A percentile compares a stretch with the other conserved stretches of the same genome.
These are phyloP conservation scores for cucumber (Cucumis sativus) DNA, from an alignment of 306 rosid genomes.

Conservation along the genomic window DNA sequence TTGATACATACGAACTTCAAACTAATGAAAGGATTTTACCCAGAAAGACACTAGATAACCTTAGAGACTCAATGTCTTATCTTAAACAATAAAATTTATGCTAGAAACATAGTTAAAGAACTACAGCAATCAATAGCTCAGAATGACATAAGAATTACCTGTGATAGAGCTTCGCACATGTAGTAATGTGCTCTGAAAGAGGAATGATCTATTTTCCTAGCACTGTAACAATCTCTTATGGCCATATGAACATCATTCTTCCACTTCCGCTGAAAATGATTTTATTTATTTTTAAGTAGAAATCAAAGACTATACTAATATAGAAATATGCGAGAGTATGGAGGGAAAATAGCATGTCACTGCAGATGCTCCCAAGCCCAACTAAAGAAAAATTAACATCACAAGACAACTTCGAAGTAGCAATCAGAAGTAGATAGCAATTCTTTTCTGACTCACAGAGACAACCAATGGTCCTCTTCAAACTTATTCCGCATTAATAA, in stretches of 20 bases:
- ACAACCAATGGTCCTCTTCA: not conserved
- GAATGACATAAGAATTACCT: conserved; percentile 32
- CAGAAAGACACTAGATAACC: not conserved
- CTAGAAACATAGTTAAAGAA: not conserved
- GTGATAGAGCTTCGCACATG: conserved; percentile 88
- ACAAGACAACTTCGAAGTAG: not conserved
- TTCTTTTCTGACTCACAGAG: not conserved
- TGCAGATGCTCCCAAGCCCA: not conserved
- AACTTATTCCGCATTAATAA: not conserved
- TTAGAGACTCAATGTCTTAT: not conserved
- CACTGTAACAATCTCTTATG: conserved; percentile 71
- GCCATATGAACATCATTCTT: conserved; percentile 93
- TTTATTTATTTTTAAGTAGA: conserved; percentile 7
- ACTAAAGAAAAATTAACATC: not conserved
- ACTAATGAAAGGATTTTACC: not conserved
- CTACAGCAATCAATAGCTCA: conserved; percentile 6
- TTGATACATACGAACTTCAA: not conserved
- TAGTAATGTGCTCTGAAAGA: conserved; percentile 46
- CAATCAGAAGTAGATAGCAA: not conserved
- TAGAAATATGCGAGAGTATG: not conserved
- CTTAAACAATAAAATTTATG: not conserved
- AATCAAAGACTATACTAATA: not conserved
- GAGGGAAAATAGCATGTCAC: not conserved
- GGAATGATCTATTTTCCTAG: conserved; percentile 49
- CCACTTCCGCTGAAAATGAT: conserved; percentile 73